These are phyloP conservation scores for Loxodes magnus DNA, from an alignment of 73 alveolate genomes.

Conservation along the genomic window DNA sequence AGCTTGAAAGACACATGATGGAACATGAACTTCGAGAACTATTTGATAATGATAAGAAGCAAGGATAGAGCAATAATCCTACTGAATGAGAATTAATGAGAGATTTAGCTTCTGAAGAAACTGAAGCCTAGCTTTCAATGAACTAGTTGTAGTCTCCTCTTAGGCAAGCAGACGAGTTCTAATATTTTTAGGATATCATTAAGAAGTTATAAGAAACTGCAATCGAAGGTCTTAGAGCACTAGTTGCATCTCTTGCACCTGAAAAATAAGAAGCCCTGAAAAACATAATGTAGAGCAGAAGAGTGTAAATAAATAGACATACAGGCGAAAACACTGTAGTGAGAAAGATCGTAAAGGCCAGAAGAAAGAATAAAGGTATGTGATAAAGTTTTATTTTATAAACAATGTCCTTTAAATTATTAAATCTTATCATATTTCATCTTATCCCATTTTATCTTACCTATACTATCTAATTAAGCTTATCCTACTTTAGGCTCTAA, in stretches of 20 bases:
- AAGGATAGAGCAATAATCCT: too few relatives aligned
- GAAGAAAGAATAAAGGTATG: too few relatives aligned
- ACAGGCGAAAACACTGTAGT: constrained; percentile 4
- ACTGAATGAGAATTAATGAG: too few relatives aligned
- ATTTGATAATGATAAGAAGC: constrained; percentile 1
- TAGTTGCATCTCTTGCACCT: background rate
- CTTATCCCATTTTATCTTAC: too few relatives aligned
- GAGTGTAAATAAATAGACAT: background rate
- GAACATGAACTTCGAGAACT: background rate
- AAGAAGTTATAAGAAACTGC: background rate
- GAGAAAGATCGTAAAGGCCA: constrained; percentile 10
- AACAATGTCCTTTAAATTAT: too few relatives aligned
- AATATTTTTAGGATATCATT: background rate
- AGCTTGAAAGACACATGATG: background rate
- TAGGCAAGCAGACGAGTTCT: background rate
- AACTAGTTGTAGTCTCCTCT: background rate
- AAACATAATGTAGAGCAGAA: background rate
- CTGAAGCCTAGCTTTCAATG: background rate
- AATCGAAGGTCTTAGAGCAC: background rate
- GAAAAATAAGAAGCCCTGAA: background rate
- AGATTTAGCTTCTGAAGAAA: background rate
- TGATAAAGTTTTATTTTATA: too few relatives aligned
- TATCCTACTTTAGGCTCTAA: too few relatives aligned
- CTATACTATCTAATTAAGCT: too few relatives aligned
- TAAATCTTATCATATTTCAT: too few relatives aligned